phyloP scores from a whole-genome alignment of 176 grass and related monocot genomes.

The Eleusine indica region DNA sequence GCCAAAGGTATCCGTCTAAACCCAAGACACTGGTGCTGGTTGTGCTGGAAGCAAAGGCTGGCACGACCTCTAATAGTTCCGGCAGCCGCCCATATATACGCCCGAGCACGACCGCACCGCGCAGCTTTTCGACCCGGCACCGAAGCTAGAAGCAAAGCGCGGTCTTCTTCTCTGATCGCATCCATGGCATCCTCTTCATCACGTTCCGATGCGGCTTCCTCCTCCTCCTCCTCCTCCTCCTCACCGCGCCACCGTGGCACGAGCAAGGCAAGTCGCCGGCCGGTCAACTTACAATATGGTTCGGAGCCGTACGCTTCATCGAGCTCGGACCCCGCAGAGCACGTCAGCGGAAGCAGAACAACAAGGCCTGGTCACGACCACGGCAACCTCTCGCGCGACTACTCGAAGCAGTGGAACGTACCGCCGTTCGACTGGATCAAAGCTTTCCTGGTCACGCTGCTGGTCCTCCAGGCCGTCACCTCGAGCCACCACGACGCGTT shows the following conservation, averaged over 20 bases:
- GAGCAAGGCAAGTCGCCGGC: not conserved
- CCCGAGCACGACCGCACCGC: not conserved
- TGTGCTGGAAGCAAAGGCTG: not conserved
- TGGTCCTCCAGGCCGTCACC: not conserved
- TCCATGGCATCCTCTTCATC: not conserved
- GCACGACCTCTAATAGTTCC: not conserved
- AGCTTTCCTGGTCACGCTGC: not conserved
- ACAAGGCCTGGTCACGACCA: not conserved
- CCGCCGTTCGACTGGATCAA: not conserved
- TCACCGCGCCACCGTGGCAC: not conserved
- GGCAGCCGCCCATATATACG: not conserved
- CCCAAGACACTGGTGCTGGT: not conserved
- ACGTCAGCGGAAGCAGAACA: not conserved
- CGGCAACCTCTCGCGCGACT: not conserved
- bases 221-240: not conserved
- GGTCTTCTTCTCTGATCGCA: not conserved
- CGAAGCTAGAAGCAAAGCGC: not conserved
- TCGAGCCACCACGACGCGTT: not conserved
- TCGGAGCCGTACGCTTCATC: not conserved
- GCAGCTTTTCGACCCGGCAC: not conserved
- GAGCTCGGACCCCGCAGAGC: not conserved
- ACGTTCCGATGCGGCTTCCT: too few species aligned
- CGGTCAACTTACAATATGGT: not conserved
- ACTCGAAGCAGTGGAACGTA: not conserved
- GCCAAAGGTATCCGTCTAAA: not conserved